Evolutionary conservation across 192 early-diverging fungal genomes (phyloP).

Genomic region (Backusella mclennaniae): DNA sequence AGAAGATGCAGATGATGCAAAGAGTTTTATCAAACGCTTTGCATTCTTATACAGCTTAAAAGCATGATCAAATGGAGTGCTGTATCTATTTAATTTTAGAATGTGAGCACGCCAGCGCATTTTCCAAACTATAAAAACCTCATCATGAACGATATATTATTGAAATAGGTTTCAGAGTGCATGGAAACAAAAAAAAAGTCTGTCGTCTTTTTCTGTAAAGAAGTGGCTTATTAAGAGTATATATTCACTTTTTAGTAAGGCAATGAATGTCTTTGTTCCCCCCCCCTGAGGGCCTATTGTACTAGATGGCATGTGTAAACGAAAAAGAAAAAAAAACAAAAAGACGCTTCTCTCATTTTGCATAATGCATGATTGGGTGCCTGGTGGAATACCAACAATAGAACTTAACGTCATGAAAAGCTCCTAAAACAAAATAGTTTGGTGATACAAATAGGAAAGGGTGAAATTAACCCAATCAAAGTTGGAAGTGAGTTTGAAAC

Average conservation of each 20-base stretch:
- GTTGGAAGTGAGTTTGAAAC: neutral
- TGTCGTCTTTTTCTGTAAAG: neutral
- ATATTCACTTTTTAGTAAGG: neutral
- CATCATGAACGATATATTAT: neutral
- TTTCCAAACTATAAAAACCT: neutral
- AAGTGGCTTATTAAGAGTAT: neutral
- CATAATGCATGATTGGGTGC: slow-evolving; percentile 9
- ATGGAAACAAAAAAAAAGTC: neutral
- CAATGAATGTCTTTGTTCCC: neutral
- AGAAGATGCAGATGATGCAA: neutral
- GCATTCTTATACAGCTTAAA: neutral
- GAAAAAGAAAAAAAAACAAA: neutral
- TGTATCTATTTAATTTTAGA: neutral
- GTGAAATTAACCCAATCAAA: neutral
- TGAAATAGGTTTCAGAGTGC: neutral
- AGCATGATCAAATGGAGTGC: neutral
- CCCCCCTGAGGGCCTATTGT: neutral
- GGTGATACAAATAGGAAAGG: neutral
- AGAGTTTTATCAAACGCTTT: neutral
- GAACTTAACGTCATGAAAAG: slow-evolving; percentile 4
- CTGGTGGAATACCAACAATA: slow-evolving; percentile 5
- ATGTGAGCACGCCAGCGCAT: neutral
- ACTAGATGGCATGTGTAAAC: neutral
- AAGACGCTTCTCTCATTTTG: neutral
- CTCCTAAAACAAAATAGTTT: slow-evolving; percentile 2